phyloP scores from a whole-genome alignment of 306 rosid species.

The Quercus bicolor region DNA sequence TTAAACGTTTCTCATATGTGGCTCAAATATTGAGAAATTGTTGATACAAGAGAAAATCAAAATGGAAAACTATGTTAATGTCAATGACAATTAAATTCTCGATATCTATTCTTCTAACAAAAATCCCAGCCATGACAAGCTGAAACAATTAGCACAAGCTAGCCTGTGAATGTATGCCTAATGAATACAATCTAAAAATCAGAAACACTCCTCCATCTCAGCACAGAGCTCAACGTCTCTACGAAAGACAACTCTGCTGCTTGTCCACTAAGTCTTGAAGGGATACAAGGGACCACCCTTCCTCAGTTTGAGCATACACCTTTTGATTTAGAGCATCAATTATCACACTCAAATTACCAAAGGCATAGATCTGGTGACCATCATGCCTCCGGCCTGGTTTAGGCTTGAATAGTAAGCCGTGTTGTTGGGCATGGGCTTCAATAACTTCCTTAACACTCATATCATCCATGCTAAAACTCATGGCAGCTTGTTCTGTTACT shows the following conservation, averaged over 20 bases:
- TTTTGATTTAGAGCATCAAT: conserved; percentile 61
- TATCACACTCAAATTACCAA: conserved; percentile 73
- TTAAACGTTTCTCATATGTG: neutral
- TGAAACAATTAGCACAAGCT: neutral
- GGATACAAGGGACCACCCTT: conserved; percentile 65
- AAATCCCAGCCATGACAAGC: neutral
- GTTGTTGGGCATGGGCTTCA: conserved; percentile 74
- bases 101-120: neutral
- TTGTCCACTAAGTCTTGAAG: conserved; percentile 68
- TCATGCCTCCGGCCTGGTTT: conserved; percentile 79
- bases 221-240: conserved; percentile 24
- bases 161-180: neutral
- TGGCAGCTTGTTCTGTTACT: conserved; percentile 59
- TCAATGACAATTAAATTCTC: neutral
- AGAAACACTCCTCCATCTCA: neutral
- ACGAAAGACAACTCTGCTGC: conserved; percentile 47
- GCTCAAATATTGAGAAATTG: neutral
- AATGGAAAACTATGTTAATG: neutral
- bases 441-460: conserved; percentile 59
- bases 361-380: conserved; percentile 81
- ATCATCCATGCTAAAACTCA: conserved; percentile 55
- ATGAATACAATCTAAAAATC: neutral
- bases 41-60: neutral
- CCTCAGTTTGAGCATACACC: conserved; percentile 71
- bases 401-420: conserved; percentile 66